Evolutionary conservation across 805 yeast species (phyloP).

Genomic region (Teunomyces funiuensis): DNA sequence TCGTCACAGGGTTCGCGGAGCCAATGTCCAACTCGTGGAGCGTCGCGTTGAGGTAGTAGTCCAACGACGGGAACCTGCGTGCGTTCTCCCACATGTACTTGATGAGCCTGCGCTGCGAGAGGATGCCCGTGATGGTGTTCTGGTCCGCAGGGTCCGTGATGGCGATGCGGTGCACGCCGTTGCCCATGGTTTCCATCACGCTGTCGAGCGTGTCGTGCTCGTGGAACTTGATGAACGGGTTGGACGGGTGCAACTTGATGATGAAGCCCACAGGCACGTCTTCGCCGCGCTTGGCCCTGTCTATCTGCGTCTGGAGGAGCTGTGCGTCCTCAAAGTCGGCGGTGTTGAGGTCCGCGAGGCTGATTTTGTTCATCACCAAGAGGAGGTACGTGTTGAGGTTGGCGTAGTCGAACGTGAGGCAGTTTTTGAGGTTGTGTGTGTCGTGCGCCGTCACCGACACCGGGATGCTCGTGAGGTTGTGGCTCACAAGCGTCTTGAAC

Average conservation of each 20-base stretch:
- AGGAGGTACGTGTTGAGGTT: constrained; percentile 86
- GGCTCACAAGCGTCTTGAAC: constrained; percentile 68
- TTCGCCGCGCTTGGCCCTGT: constrained; percentile 78
- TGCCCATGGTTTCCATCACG: constrained; percentile 86
- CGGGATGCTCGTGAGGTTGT: constrained; percentile 85
- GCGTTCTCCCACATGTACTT: constrained; percentile 92
- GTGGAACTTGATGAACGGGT: constrained; percentile 78
- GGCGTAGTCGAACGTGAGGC: constrained; percentile 86
- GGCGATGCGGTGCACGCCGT: constrained; percentile 93
- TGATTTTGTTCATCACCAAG: constrained; percentile 74
- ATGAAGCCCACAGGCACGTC: constrained; percentile 92
- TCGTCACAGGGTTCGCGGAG: constrained; percentile 64
- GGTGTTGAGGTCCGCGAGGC: constrained; percentile 33
- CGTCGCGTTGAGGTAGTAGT: constrained; percentile 66
- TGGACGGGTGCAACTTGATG: constrained; percentile 79
- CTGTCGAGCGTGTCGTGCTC: constrained; percentile 65
- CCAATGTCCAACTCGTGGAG: constrained; percentile 78
- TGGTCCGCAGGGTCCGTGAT: constrained; percentile 55
- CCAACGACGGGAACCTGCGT: constrained; percentile 78
- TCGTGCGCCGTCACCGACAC: constrained; percentile 49
- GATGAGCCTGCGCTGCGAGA: constrained; percentile 87
- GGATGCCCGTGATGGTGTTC: constrained; percentile 64
- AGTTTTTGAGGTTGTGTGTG: constrained; percentile 55
- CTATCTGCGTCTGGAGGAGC: constrained; percentile 41
- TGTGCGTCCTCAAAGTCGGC: constrained; percentile 24